Percentiles rank a stretch among this genome's conserved stretches.
Evolutionary conservation across 352 stramenopile genomes (phyloP).

Genomic region (Elongisporangium anandrum): DNA sequence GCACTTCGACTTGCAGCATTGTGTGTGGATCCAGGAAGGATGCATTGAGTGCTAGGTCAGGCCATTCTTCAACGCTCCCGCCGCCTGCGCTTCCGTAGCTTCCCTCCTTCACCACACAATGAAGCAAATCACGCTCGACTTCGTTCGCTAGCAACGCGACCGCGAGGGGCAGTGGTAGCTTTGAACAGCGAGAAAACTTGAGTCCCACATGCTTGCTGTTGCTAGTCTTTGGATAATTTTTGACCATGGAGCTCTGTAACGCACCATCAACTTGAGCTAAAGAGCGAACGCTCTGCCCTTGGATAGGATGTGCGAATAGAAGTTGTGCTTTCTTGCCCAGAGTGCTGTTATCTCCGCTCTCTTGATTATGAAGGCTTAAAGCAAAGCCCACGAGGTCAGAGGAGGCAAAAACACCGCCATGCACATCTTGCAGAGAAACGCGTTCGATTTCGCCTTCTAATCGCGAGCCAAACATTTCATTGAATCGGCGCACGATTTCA

Average conservation of each 20-base stretch:
- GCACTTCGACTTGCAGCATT: conserved; percentile 52
- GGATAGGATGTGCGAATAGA: conserved; percentile 16
- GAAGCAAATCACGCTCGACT: conserved; percentile 45
- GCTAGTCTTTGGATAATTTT: neutral
- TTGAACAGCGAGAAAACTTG: conserved; percentile 30
- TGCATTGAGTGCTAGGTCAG: conserved; percentile 55
- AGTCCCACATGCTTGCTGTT: neutral
- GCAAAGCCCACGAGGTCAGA: conserved; percentile 42
- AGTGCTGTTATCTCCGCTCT: neutral
- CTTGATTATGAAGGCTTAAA: conserved; percentile 1
- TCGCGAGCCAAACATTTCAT: conserved; percentile 40
- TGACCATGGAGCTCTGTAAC: neutral
- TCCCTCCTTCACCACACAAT: conserved; percentile 22
- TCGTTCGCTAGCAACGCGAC: conserved; percentile 67
- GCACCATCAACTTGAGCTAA: neutral
- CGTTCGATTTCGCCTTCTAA: conserved; percentile 16
- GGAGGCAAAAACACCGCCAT: conserved; percentile 43
- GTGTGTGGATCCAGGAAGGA: conserved; percentile 37
- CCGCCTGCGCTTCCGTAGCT: conserved; percentile 5
- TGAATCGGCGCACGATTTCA: conserved; percentile 57
- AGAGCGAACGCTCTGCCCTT: neutral
- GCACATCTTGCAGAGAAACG: conserved; percentile 51
- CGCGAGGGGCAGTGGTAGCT: conserved; percentile 49
- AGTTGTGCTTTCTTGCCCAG: conserved; percentile 6
- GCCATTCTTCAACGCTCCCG: conserved; percentile 32